Base-by-base conservation (phyloP, 2,329 filamentous ascomycete species). In the Diatrype stigma region DNA sequence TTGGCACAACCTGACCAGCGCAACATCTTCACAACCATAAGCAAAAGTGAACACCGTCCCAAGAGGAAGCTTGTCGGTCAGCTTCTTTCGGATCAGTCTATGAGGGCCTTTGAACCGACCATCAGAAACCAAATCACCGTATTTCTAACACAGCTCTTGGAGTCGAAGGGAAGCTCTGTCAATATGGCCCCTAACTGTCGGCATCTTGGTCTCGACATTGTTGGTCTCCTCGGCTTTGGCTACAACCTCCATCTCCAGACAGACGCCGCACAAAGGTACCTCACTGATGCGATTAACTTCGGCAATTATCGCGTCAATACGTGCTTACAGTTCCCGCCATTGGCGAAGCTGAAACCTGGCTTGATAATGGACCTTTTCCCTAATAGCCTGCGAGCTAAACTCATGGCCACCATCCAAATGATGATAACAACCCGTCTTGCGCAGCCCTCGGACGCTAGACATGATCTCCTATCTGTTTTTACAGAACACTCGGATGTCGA, bases 391-490 rank as follows among this genome's bases (percentile, higher is more conserved):
- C 46, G 46, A 14, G n/a, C 46, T 16, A 40, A 14, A n/a, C 46
- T 48, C 14, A 11, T 38, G 32, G 32, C 6, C 17, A 38, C 34
- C n/a, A 48, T 54, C 12, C n/a, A 50, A 21, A 28, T 42, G 17
- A 45, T 56, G 34, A 51, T 56, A 40, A 30, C 23, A 8, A n/a
- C 35, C 6, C 49, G 54, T 3, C 34, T 52, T 8, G 44, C 30
- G n/a, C 46, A 51, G 47, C 46, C 51, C 14, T 46, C 44, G 32
- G 34, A 54, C 30, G 49, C 51, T 2, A 49, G 37, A 22, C 49
- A 49, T 35, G 54, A 54, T 40, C 47, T 56, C 30, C 54, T 51
- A 30, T 53, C 54, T 22, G 37, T 19, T 30, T 47, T 30, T n/a
- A 49, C 6, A 30, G 23, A n/a, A 26, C 37, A 34, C 32, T 22